Conservation (phyloP, 805 yeast genomes). For the Yarrowia deformans region DNA sequence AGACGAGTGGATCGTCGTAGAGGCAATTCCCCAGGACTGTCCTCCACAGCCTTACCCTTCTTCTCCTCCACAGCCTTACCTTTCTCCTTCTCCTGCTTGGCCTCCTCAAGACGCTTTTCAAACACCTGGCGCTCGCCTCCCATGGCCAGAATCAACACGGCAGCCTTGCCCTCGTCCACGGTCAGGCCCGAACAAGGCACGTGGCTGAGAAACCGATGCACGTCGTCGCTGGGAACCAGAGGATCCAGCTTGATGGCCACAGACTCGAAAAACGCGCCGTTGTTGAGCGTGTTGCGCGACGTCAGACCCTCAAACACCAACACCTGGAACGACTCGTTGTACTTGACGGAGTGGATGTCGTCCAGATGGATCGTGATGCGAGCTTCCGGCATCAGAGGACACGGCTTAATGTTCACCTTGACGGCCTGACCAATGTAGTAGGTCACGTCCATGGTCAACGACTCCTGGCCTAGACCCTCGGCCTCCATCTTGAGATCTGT, state of each 20-base stretch:
- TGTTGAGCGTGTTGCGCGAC: neutral
- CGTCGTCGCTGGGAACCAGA: neutral
- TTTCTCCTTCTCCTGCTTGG: neutral
- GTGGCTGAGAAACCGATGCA: neutral
- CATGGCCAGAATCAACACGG: neutral
- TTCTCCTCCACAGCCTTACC: neutral
- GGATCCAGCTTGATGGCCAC: slow-evolving; percentile 6
- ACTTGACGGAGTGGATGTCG: neutral
- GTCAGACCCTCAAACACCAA: neutral
- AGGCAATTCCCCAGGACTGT: neutral
- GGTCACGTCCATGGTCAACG: neutral
- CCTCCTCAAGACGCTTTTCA: neutral
- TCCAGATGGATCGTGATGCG: neutral
- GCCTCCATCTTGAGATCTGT: neutral
- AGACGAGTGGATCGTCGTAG: slow-evolving; percentile 1
- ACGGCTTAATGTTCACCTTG: neutral
- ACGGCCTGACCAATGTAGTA: neutral
- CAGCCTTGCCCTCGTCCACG: neutral
- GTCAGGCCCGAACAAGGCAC: neutral
- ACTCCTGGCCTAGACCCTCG: no score
- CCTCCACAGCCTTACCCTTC: no score
- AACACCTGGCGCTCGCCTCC: neutral
- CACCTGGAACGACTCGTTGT: neutral
- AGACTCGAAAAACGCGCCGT: neutral
- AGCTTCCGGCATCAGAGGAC: neutral